phyloP scores from a whole-genome alignment of 441 rosid species.

The Pelargonium citronellum region DNA sequence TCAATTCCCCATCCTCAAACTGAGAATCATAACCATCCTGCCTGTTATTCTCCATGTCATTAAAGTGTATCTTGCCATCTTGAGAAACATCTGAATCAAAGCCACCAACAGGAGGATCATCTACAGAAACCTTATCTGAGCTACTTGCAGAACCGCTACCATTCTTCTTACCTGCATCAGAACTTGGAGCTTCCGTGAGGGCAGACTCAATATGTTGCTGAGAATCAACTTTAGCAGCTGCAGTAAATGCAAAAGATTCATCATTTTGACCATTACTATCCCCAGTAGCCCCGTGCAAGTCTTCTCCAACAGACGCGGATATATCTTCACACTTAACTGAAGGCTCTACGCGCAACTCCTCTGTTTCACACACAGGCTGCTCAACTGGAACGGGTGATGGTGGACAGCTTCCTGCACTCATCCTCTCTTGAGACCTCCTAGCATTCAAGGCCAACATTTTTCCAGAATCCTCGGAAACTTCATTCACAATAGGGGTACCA shows the following conservation, averaged over 20 bases:
- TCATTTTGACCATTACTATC: constrained; percentile 9
- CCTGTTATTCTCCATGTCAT: constrained; percentile 13
- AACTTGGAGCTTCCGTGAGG: constrained; percentile 1
- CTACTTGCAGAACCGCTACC: constrained; percentile 15
- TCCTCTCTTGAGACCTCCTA: constrained; percentile 17
- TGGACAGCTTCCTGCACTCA: constrained; percentile 11
- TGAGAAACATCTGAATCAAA: constrained; percentile 22
- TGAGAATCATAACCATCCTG: constrained; percentile 52
- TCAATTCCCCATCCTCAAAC: constrained; percentile 61
- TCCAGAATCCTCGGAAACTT: constrained; percentile 15
- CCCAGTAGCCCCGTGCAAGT: constrained; percentile 1
- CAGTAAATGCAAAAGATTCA: constrained; percentile 15
- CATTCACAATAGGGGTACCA: not conserved
- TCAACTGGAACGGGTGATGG: constrained; percentile 14
- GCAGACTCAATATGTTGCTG: constrained; percentile 8
- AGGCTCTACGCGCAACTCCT: constrained; percentile 13
- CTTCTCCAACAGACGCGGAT: constrained; percentile 14
- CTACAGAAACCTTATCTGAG: constrained; percentile 16
- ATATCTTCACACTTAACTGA: constrained; percentile 17
- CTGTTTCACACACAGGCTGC: constrained; percentile 19
- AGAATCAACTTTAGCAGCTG: constrained; percentile 17
- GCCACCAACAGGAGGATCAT: constrained; percentile 23
- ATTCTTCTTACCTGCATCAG: constrained; percentile 13
- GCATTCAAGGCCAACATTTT: constrained; percentile 7
- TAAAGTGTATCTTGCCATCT: constrained; percentile 17